These are phyloP conservation scores for Trichomonas tenax DNA, from an alignment of 208 protist genomes.

Conservation along the genomic window DNA sequence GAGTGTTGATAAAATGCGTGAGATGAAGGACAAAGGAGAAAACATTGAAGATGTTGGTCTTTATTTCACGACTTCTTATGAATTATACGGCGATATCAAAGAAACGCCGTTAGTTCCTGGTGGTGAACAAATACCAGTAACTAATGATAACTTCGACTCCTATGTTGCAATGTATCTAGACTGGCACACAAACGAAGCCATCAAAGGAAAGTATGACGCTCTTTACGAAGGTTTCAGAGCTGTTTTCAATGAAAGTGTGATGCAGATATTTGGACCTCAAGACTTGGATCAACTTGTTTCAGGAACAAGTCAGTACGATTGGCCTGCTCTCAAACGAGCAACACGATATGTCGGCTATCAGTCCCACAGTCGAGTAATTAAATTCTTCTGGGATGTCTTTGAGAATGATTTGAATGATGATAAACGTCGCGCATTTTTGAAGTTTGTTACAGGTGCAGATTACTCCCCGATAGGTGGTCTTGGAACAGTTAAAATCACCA, in stretches of 20 bases:
- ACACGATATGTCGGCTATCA: slow-evolving; percentile 40
- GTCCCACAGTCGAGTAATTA: slow-evolving; percentile 22
- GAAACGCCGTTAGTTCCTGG: slow-evolving; percentile 22
- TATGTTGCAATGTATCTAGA: slow-evolving; percentile 28
- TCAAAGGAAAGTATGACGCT: neutral
- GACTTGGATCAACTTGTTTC: neutral
- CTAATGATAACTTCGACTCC: slow-evolving; percentile 32
- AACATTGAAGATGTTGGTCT: neutral
- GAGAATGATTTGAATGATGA: slow-evolving; percentile 39
- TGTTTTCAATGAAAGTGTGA: neutral
- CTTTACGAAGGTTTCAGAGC: neutral
- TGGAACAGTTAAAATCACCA: neutral
- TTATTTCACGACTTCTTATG: slow-evolving; percentile 20
- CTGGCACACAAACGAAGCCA: neutral
- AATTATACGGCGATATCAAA: neutral
- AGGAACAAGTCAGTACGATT: neutral
- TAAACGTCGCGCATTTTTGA: slow-evolving; percentile 42
- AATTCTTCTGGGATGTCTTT: slow-evolving; percentile 46
- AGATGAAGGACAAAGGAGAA: slow-evolving; percentile 21
- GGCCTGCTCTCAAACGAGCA: neutral
- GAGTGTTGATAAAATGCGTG: neutral
- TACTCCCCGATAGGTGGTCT: neutral
- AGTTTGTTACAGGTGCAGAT: slow-evolving; percentile 47
- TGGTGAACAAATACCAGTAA: slow-evolving; percentile 34
- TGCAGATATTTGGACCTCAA: neutral